Evolutionary conservation across 495 filamentous ascomycete genomes (phyloP), one percentile per base, ranked within the genome.

Genomic region (Pseudoneurospora amorphoporcata): DNA sequence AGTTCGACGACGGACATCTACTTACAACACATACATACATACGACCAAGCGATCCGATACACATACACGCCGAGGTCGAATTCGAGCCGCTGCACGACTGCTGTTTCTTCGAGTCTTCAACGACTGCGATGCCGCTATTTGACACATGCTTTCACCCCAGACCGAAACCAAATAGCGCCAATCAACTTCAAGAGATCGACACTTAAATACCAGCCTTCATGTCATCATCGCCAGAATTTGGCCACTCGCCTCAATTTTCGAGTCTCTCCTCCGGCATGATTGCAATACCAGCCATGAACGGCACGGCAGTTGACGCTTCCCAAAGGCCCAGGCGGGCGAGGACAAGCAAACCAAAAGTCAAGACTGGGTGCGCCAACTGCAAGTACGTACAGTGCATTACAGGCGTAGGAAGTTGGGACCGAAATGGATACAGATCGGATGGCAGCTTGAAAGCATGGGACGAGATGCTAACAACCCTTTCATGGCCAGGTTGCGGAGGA

Each of bases 321-420:
- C 72, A 53, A 17, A 80, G 76, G 58, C 79, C 74, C 42, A 82
- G 79, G 74, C 81, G 82, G 41, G 77, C 79, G 23, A 79, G 83
- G 70, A 84, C 79, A 6, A 85, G 84, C 77, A 84, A 80, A 69
- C 84, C 84, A 16, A 86, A 86, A 74, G 84, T 86, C 68, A 86
- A 84, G 77, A 88, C 86, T 1, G 86, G 86, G 17, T 88, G 86
- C 76, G 83, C 79, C 72, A 87, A 85, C 79, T 88, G 86, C 86
- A 88, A 87, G 85, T 88, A 82, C 77, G 85, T 14, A 71, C 19
- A 37, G 37, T 69, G 39, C 45, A 32, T 32, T 65, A 35, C 29
- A 14, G 14, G 29, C 14, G 53, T 16, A 17, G 53, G 7, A 65
- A 65, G 29, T 65, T 65, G 29, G 29, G 6, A 35, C 14, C 12